These are phyloP conservation scores for Podila horticola DNA, from an alignment of 192 early-diverging fungal genomes.

Conservation along the genomic window DNA sequence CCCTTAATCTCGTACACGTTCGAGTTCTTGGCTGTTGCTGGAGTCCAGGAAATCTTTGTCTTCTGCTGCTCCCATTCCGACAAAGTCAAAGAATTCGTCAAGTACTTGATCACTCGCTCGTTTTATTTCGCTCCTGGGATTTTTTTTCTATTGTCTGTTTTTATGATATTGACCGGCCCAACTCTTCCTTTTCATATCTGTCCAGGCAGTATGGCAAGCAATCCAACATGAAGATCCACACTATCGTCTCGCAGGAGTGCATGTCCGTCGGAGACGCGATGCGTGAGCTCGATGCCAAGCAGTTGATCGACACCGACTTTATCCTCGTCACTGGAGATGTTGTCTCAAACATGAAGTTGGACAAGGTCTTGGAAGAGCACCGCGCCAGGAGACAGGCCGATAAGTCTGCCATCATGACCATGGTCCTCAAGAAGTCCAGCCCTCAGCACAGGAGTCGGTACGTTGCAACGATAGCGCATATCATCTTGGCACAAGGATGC, in stretches of 20 bases:
- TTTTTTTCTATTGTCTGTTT: neutral
- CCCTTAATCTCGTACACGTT: conserved; percentile 97
- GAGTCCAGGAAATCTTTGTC: conserved; percentile 87
- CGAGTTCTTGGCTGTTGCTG: conserved; percentile 89
- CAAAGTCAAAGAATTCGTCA: conserved; percentile 84
- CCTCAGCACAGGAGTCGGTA: conserved; percentile 52
- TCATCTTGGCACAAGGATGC: neutral
- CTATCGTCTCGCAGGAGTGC: conserved; percentile 78
- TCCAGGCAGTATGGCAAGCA: conserved; percentile 76
- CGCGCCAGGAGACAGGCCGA: conserved; percentile 76
- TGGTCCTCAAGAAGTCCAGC: conserved; percentile 83
- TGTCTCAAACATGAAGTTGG: conserved; percentile 89
- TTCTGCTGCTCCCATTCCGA: conserved; percentile 88
- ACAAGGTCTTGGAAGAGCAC: conserved; percentile 82
- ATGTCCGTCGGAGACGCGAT: conserved; percentile 92
- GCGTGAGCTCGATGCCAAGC: conserved; percentile 86
- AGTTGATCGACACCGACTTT: conserved; percentile 88
- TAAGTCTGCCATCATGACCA: conserved; percentile 93
- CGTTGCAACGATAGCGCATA: neutral
- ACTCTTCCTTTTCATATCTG: conserved; percentile 2
- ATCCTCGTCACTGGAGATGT: conserved; percentile 92
- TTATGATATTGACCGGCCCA: neutral
- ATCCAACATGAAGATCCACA: conserved; percentile 74
- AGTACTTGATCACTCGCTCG: conserved; percentile 53
- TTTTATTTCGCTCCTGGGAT: neutral